A percentile compares a stretch with the other conserved stretches of the same genome.
Evolutionary conservation across 306 rosid genomes (phyloP).

Genomic region (Hylodesmum podocarpum): DNA sequence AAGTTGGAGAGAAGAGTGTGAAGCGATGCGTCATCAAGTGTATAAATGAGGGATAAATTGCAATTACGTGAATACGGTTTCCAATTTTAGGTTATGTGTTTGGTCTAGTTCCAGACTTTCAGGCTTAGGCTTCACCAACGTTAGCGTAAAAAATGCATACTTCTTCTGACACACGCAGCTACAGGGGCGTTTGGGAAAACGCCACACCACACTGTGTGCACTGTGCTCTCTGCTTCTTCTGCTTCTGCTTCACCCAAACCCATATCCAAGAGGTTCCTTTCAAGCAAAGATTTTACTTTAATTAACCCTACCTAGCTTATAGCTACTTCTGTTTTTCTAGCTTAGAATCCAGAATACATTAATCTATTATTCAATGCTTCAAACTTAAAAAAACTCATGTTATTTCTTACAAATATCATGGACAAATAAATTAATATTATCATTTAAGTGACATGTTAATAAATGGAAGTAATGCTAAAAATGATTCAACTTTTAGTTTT

Average conservation of each 20-base stretch:
- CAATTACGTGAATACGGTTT: background rate
- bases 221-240: no score
- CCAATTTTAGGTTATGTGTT: background rate
- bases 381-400: no score
- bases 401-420: no score
- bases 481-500: no score
- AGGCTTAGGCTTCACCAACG: background rate
- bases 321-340: background rate
- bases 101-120: background rate
- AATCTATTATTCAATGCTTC: no score
- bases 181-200: background rate
- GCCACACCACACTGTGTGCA: background rate
- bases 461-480: no score
- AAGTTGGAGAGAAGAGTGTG: background rate
- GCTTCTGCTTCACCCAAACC: background rate
- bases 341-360: background rate
- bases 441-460: no score
- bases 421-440: no score
- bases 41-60: no score
- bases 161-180: constrained; percentile 34
- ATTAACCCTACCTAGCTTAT: background rate
- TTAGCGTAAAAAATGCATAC: constrained; percentile 7
- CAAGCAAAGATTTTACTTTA: constrained; percentile 50
- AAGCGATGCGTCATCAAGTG: background rate
- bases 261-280: constrained; percentile 39